Evolutionary conservation across 2,329 filamentous ascomycete genomes (phyloP).

Genomic region (Pseudogymnoascus sp.): DNA sequence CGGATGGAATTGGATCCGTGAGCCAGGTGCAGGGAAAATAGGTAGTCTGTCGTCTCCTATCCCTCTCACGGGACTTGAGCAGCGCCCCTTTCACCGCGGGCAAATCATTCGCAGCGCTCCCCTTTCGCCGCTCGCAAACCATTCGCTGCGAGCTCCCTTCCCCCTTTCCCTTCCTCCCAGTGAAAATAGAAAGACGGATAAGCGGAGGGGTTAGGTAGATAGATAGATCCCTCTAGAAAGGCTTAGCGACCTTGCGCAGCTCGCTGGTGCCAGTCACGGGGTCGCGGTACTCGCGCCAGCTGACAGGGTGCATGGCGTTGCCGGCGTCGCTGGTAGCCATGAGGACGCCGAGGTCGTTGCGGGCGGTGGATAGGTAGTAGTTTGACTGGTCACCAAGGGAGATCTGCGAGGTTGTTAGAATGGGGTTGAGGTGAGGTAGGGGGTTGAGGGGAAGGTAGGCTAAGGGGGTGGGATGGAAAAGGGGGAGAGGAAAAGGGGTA

Average conservation of each 20-base stretch:
- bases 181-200: not conserved
- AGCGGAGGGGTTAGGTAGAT: not conserved
- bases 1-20: not conserved
- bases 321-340: constrained; percentile 84
- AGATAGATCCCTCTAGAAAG: constrained; percentile 50
- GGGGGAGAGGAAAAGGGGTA: not conserved
- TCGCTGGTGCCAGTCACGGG: constrained; percentile 69
- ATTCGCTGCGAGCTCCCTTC: not conserved
- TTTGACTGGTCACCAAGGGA: constrained; percentile 88
- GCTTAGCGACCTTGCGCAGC: constrained; percentile 86
- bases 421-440: not conserved
- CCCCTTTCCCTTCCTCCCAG: not conserved
- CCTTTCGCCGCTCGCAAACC: not conserved
- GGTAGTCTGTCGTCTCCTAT: not conserved
- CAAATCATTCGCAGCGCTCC: not conserved
- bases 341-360: constrained; percentile 87
- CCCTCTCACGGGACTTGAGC: not conserved
- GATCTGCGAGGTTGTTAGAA: constrained; percentile 44
- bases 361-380: constrained; percentile 89
- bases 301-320: constrained; percentile 85
- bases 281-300: constrained; percentile 92
- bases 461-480: not conserved
- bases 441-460: constrained; percentile 9
- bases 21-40: not conserved
- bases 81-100: not conserved